Evolutionary conservation across 2,329 filamentous ascomycete genomes (phyloP), one percentile per base, ranked within the genome.

Genomic region (Cladorrhinum sp.): DNA sequence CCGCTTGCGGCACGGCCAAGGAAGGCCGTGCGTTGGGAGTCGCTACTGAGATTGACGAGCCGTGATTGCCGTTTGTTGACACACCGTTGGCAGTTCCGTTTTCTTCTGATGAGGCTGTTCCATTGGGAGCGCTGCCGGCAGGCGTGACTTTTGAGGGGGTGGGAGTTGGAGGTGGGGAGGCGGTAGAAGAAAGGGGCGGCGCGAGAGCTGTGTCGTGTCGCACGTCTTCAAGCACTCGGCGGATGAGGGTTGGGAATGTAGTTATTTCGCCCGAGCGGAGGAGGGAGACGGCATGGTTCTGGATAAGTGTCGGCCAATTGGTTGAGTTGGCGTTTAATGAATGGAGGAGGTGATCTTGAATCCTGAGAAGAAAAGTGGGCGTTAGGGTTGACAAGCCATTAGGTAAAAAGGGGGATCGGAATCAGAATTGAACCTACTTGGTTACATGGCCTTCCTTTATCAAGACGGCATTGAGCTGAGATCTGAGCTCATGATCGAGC

Each of bases 271-370:
- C 84, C 50, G 78, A 81, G 63, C 85, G 85, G 23, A 88, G 80
- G 65, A 88, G 81, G 20, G 78, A 66, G 32, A 87, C 79, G 41
- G 85, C 85, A 73, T 87, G 85, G 58, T 75, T 73, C 68, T 87
- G 83, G 64, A 88, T 76, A 53, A 76, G 68, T 10, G 85, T 85
- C 1, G 85, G 85, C 85, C 85, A 88, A 77, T 88, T 85, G 64
- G 80, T 75, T 3, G 77, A 72, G 73, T 86, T 78, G 53, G 85
- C 76, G 72, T 88, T 77, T 56, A 88, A 82, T 62, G 81, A 73
- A 74, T 88, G 85, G 48, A 87, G 81, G 69, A 88, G 81, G 49
- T 80, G 75, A 60, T 88, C 85, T 77, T 88, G 85, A 67, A 88
- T 88, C 66, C 85, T 87, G 69, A 12, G 50, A 49, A 55, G 32